Evolutionary conservation across 1,284 basidiomycete species (phyloP), one percentile per base, ranked within the genome.

Genomic region (Paramarasmius palmivorus): DNA sequence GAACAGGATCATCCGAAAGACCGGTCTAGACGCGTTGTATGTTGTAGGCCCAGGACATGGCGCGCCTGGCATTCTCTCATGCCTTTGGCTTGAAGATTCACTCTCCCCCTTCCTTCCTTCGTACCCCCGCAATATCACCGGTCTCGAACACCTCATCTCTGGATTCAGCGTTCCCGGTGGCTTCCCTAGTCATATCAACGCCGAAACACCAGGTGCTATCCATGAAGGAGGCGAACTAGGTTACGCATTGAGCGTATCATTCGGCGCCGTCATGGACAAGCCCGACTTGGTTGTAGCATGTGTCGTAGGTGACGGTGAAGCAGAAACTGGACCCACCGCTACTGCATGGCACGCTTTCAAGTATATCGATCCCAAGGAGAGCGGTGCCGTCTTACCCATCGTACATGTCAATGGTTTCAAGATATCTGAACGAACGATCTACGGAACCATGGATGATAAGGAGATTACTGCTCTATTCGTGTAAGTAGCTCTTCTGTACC

Each of bases 201-300:
- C 90, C 0, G 82, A 90, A 68, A 92, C 90, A 0, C 92, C 92
- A 19, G 93, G 93, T 6, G 78, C 84, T 3, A 93, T 95, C 58
- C 93, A 95, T 63, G 93, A 96, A 71, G 93, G 93, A 53, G 86
- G 93, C 35, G 93, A 95, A 68, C 80, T 94, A n/a, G 92, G 92
- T 14, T 93, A 93, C 61, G 90, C 92, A 0, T 82, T 95, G 38
- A 79, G 86, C 34, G 92, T 93, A 9, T 82, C 92, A 0, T 95
- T 91, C 62, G 90, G 90, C 35, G 84, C 87, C 15, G 81, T 93
- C 60, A 93, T 95, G 90, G 93, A 95, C 70, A 88, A 90, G 57
- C 93, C 92, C 8, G 81, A 95, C 64, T 82, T 92, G 19, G 81
- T 95, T 59, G 83, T 88, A 15, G 79, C 87, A 44, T 90, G 86